Evolutionary conservation across 768 basidiomycete species (phyloP).

Genomic region (Leccinum imitatum): DNA sequence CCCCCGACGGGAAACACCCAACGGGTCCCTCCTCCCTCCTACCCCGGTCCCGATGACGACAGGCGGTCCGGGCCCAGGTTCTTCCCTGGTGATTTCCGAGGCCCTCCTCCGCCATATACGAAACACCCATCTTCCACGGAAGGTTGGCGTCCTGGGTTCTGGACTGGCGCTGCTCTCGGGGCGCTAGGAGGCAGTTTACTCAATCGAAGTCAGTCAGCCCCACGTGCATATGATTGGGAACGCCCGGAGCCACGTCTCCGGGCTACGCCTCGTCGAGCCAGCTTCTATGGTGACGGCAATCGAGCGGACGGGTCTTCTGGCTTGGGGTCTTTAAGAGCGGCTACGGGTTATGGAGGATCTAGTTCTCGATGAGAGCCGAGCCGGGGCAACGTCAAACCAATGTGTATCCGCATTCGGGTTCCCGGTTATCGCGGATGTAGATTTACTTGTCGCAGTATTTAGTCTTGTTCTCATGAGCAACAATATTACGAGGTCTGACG

Average conservation of each 20-base stretch:
- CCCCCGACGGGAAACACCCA: slow-evolving; percentile 33
- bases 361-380: slow-evolving; percentile 51
- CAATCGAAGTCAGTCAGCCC: slow-evolving; percentile 38
- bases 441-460: not conserved
- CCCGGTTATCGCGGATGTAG: not conserved
- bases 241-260: slow-evolving; percentile 37
- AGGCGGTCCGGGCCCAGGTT: slow-evolving; percentile 37
- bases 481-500: not conserved
- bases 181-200: slow-evolving; percentile 61
- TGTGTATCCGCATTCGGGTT: not conserved
- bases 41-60: slow-evolving; percentile 30
- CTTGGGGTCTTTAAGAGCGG: slow-evolving; percentile 69
- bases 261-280: slow-evolving; percentile 25
- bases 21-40: slow-evolving; percentile 24
- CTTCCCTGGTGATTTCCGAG: slow-evolving; percentile 53
- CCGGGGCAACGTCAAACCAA: not conserved
- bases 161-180: slow-evolving; percentile 78
- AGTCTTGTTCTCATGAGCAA: not conserved
- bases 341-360: slow-evolving; percentile 81
- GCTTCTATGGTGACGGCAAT: slow-evolving; percentile 39
- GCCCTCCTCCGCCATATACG: slow-evolving; percentile 59
- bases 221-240: slow-evolving; percentile 59
- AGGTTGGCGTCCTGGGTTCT: slow-evolving; percentile 74
- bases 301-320: slow-evolving; percentile 70
- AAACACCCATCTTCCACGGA: slow-evolving; percentile 31